Percentiles rank a stretch among this genome's conserved stretches.
These are phyloP conservation scores for Fistulifera pelliculosa DNA, from an alignment of 108 stramenopile species.

Conservation along the genomic window DNA sequence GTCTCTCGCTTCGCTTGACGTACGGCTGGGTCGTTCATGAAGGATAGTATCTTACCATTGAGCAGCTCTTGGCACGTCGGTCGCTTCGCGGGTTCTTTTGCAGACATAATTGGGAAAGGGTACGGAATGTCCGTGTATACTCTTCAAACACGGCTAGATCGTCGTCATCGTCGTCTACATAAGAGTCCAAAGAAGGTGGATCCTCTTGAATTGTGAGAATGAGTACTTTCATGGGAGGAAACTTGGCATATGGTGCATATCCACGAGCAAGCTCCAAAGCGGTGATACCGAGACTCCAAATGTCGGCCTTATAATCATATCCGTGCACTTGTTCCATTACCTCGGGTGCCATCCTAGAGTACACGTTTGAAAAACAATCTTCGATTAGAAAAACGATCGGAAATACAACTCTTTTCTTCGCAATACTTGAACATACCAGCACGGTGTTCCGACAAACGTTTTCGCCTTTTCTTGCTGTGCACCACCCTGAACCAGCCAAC, in stretches of 20 bases:
- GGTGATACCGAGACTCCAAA: conserved; percentile 98
- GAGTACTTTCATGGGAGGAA: conserved; percentile 95
- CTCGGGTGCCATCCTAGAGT: conserved; percentile 44
- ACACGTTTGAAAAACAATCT: background rate
- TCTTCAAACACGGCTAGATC: conserved; percentile 23
- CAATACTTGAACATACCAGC: conserved; percentile 55
- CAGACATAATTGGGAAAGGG: conserved; percentile 53
- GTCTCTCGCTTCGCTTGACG: conserved; percentile 24
- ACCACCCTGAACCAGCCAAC: conserved; percentile 68
- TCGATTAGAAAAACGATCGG: background rate
- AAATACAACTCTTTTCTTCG: background rate
- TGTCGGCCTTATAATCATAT: conserved; percentile 96
- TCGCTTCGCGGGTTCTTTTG: conserved; percentile 79
- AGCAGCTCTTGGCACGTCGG: conserved; percentile 61
- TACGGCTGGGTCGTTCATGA: conserved; percentile 19
- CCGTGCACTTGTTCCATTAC: conserved; percentile 98
- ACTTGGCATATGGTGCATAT: conserved; percentile 94
- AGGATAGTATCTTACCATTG: conserved; percentile 26
- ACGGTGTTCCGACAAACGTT: conserved; percentile 91
- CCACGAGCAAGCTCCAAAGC: conserved; percentile 98
- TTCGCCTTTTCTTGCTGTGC: conserved; percentile 65
- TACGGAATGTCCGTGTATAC: conserved; percentile 59
- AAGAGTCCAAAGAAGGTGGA: conserved; percentile 84
- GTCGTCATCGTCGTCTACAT: conserved; percentile 74
- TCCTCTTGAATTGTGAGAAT: conserved; percentile 94